Percentiles rank a stretch among this genome's conserved stretches.
Evolutionary conservation across 2,329 filamentous ascomycete genomes (phyloP).

Genomic region (Cryoendolithus antarcticus): DNA sequence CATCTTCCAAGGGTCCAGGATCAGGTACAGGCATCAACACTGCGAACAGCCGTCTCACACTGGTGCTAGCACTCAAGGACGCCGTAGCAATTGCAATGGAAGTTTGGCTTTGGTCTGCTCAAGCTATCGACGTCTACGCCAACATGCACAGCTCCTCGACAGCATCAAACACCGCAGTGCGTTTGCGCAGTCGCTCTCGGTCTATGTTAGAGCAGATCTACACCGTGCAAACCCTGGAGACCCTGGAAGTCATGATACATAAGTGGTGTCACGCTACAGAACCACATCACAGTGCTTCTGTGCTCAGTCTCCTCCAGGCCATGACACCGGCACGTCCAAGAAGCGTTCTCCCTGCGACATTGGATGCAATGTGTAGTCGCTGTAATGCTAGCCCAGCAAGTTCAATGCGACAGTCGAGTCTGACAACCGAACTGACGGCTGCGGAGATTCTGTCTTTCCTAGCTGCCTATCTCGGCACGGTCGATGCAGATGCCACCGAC

Average conservation of each 20-base stretch:
- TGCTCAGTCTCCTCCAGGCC: slow-evolving; percentile 80
- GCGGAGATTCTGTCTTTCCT: slow-evolving; percentile 77
- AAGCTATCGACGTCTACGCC: slow-evolving; percentile 45
- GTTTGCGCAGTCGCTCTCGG: slow-evolving; percentile 80
- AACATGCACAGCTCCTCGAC: slow-evolving; percentile 43
- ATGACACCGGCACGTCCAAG: slow-evolving; percentile 83
- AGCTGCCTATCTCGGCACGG: slow-evolving; percentile 74
- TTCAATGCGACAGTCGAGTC: slow-evolving; percentile 66
- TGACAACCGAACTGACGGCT: slow-evolving; percentile 76
- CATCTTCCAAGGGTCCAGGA: slow-evolving; percentile 62
- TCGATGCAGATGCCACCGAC: slow-evolving; percentile 95
- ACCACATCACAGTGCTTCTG: slow-evolving; percentile 33
- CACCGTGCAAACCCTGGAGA: slow-evolving; percentile 81
- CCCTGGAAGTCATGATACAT: slow-evolving; percentile 78
- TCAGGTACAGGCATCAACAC: slow-evolving; percentile 60
- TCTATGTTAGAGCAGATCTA: slow-evolving; percentile 88
- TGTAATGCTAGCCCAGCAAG: slow-evolving; percentile 76
- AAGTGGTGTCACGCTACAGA: slow-evolving; percentile 55
- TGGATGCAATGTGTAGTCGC: slow-evolving; percentile 91
- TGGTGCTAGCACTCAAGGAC: slow-evolving; percentile 93
- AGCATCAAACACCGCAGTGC: slow-evolving; percentile 84
- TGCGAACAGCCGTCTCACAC: slow-evolving; percentile 87
- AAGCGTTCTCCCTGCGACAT: slow-evolving; percentile 83
- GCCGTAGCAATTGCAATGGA: slow-evolving; percentile 82
- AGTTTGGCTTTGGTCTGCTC: slow-evolving; percentile 85